Evolutionary conservation across 306 rosid genomes (phyloP), one percentile per base, ranked within the genome.

Genomic region (Corylus avellana): DNA sequence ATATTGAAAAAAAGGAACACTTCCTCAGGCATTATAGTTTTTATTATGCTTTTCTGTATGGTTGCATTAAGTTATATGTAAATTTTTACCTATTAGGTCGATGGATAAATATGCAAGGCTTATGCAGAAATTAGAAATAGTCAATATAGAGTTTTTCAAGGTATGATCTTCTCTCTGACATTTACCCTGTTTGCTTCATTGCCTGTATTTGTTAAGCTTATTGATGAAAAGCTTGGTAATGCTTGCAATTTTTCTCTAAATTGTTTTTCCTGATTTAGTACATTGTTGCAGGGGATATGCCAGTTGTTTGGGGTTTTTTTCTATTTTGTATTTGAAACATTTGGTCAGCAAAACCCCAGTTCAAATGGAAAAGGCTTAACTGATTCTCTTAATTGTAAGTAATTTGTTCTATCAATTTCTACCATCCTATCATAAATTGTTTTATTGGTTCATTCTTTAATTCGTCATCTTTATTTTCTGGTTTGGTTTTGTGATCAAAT

Each of bases 51-150:
- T 18, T 77, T 81, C 18, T 59, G n/a, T 66, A 46, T 53, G 72
- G 82, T 77, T 81, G 74, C 77, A 76, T 88, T 84, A 68, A 84
- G 81, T 72, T 84, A 29, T 55, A 47, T 69, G n/a, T 80, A 75
- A 48, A 11, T 76, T 77, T 81, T 84, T 76, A 76, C 84, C 74
- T 83, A 63, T 76, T 86, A 96, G 99, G 91, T 90, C 92, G 55
- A 93, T 96, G 98, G 99, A 96, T 85, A 96, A 96, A 86, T 93
- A 96, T 85, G 97, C 96, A 79, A 93, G 96, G 89, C 96, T 96
- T 76, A 96, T 93, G 97, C 99, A 90, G 89, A 96, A 91, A 87
- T 83, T 96, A 77, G 96, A 89, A 82, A 86, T 91, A 80, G 88
- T 91, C 55, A 90, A 91, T 61, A 88, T 91, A 75, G 99, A 96